These are phyloP conservation scores for Nepenthes mirabilis DNA, from an alignment of 148 eudicot species.

Conservation along the genomic window DNA sequence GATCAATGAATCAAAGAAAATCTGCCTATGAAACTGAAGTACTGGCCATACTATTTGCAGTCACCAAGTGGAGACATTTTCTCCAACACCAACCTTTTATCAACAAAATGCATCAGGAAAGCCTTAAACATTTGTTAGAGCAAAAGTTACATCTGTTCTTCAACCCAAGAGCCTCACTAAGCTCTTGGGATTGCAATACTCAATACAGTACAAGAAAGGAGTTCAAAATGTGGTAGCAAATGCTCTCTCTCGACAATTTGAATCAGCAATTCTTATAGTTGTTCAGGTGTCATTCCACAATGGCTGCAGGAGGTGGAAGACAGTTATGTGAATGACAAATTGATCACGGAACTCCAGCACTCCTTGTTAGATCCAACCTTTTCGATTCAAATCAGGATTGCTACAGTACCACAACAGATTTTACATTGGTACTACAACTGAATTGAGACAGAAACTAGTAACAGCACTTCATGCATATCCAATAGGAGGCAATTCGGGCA, in stretches of 20 bases:
- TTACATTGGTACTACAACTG: not conserved
- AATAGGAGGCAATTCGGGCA: not conserved
- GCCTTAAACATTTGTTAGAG: constrained; percentile 7
- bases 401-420: not conserved
- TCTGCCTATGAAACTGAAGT: constrained; percentile 11
- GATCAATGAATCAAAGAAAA: not conserved
- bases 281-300: not conserved
- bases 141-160: not conserved
- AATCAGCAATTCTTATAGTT: not conserved
- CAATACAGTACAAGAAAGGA: not conserved
- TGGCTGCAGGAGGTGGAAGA: not conserved
- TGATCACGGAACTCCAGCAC: not conserved
- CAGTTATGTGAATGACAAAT: not conserved
- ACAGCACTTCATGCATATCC: not conserved
- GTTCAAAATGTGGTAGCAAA: not conserved
- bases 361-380: too few relatives aligned
- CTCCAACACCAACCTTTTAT: not conserved
- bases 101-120: not conserved
- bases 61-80: constrained; percentile 4
- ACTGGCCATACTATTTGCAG: constrained; percentile 2
- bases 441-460: not conserved
- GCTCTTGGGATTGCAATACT: not conserved
- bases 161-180: not conserved
- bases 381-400: too few relatives aligned
- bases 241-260: constrained; percentile 4